Evolutionary conservation across 2,329 filamentous ascomycete genomes (phyloP).

Genomic region (Cadophora malorum): DNA sequence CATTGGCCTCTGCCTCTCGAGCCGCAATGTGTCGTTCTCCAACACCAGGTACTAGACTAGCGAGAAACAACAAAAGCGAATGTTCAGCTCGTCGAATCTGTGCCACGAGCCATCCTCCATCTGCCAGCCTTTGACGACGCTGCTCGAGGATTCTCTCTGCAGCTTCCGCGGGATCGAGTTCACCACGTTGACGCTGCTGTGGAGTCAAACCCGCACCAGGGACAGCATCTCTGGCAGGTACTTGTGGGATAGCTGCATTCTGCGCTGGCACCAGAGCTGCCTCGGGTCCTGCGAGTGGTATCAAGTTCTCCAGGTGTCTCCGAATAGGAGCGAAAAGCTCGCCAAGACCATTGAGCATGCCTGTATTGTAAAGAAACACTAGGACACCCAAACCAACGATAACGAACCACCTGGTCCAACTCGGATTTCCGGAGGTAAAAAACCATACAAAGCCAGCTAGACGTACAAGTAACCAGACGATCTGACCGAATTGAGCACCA

Average conservation of each 20-base stretch:
- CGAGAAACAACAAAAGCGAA: constrained; percentile 66
- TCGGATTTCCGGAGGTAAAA: constrained; percentile 64
- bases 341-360: constrained; percentile 60
- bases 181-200: constrained; percentile 32
- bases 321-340: constrained; percentile 63
- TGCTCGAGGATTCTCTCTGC: constrained; percentile 61
- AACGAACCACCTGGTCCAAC: constrained; percentile 64
- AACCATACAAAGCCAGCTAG: constrained; percentile 68
- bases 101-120: constrained; percentile 57
- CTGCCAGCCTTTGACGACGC: constrained; percentile 48
- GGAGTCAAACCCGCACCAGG: constrained; percentile 2
- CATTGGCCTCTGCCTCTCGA: constrained; percentile 43
- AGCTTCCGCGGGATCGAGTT: constrained; percentile 56
- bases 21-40: constrained; percentile 66
- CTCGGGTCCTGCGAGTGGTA: constrained; percentile 57
- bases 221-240: constrained; percentile 25
- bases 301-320: constrained; percentile 63
- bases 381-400: constrained; percentile 60
- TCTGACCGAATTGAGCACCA: constrained; percentile 56
- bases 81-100: constrained; percentile 63
- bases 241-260: constrained; percentile 44
- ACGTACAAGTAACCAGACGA: constrained; percentile 66
- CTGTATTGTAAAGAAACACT: constrained; percentile 66
- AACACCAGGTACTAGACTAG: constrained; percentile 69
- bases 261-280: constrained; percentile 44